Evolutionary conservation across 176 grass and related monocot species (phyloP), one percentile per base, ranked within the genome.

Genomic region (Panicum miliaceum): DNA sequence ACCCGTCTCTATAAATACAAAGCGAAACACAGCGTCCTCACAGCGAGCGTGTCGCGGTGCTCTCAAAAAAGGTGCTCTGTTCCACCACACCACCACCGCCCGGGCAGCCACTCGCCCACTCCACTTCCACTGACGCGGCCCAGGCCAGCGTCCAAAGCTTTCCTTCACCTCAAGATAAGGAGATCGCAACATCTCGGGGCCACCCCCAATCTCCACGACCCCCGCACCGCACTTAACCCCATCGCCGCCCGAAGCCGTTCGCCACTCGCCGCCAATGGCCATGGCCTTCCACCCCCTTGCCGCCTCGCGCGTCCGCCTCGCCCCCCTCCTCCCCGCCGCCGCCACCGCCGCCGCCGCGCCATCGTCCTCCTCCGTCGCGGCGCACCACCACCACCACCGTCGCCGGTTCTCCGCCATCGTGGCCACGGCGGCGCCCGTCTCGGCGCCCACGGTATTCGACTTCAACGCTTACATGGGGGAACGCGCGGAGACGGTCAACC

Each of bases 381-480:
- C 80, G 3, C 18, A 38, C 62, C 5, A 35, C 70, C 42, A 2
- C 78, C 41, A 29, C 61, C 82, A 72, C 82, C 64, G 84, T 0
- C 63, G 88, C 19, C 66, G 88, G 38, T 91, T 89, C 79, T 85
- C 75, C 50, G 76, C 82, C 63, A 85, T 85, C 86, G 87, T 93
- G 53, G 84, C 92, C 57, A 71, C 86, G 48, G 86, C 84, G 58
- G 56, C 86, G 13, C 69, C 83, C 4, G 64, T 73, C 14, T 0
- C 58, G 5, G 46, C 89, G 0, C 40, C 43, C 26, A 64, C 67
- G 64, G 82, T 79, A 54, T 97, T 97, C 27, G 87, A 94, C 70
- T 93, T 97, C 81, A 90, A 84, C 25, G n/a, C 76, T 4, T 97
- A 93, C 82, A 97, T 97, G 91, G 79, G 86, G 54, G 84, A 89